These are phyloP conservation scores for Paspalum vaginatum DNA, from an alignment of 176 grass and related monocot genomes.

Conservation along the genomic window DNA sequence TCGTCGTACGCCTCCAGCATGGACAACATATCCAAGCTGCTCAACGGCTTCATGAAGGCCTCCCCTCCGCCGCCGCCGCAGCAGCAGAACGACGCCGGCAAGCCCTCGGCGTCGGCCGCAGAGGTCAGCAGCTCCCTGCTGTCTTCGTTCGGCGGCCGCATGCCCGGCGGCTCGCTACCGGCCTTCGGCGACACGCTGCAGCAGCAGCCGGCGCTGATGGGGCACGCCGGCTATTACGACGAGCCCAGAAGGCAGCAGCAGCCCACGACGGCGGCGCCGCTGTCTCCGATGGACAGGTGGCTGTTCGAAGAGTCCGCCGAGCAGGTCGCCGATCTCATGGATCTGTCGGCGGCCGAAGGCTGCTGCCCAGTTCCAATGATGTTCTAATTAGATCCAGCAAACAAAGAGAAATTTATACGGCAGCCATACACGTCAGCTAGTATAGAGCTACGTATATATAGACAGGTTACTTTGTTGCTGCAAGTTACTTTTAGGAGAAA, in stretches of 20 bases:
- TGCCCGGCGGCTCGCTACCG: conserved; percentile 2
- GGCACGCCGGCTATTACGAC: conserved; percentile 17
- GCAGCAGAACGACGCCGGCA: conserved; percentile 2
- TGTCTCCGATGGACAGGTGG: conserved; percentile 80
- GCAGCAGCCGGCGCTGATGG: conserved; percentile 20
- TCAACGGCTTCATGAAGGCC: conserved; percentile 68
- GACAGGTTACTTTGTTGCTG: conserved; percentile 11
- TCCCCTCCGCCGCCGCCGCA: conserved; percentile 10
- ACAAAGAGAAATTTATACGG: neutral
- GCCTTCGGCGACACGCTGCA: conserved; percentile 13
- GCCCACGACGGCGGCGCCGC: conserved; percentile 21
- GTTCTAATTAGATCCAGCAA: conserved; percentile 27
- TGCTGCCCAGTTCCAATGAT: conserved; percentile 49
- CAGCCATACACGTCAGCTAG: neutral
- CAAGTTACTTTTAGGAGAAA: conserved; percentile 26
- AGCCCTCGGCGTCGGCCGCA: conserved; percentile 13
- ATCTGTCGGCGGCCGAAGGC: conserved; percentile 27
- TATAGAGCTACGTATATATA: neutral
- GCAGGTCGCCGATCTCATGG: conserved; percentile 55
- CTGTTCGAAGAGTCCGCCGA: conserved; percentile 63
- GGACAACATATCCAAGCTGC: conserved; percentile 82
- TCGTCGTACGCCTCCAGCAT: conserved; percentile 72
- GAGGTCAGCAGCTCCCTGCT: conserved; percentile 35
- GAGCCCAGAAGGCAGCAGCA: conserved; percentile 44
- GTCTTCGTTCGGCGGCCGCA: conserved; percentile 29